phyloP scores from a whole-genome alignment of 805 yeast species.

The Candida golubevii region DNA sequence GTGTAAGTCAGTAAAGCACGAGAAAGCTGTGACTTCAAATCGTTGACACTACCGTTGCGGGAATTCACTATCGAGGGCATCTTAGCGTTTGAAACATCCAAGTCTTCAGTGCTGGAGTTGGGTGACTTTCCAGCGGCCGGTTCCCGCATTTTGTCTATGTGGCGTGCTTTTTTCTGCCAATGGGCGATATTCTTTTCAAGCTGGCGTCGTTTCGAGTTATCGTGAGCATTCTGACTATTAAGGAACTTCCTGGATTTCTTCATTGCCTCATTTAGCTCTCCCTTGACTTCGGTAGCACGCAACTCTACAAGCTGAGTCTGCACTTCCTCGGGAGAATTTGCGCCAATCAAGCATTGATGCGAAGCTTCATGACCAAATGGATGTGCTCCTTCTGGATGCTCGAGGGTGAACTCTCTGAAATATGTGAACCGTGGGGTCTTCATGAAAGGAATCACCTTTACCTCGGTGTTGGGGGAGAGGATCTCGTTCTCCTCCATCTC shows the following conservation, averaged over 20 bases:
- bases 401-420: conserved; percentile 48
- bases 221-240: neutral
- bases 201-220: neutral
- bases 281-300: conserved; percentile 14
- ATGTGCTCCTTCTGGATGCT: conserved; percentile 37
- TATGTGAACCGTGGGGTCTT: conserved; percentile 58
- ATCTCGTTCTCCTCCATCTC: conserved; percentile 57
- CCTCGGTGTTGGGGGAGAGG: conserved; percentile 37
- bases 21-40: conserved; percentile 1
- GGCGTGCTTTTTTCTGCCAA: conserved; percentile 2
- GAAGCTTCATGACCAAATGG: conserved; percentile 62
- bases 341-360: conserved; percentile 62
- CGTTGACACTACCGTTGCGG: conserved; percentile 2
- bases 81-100: neutral
- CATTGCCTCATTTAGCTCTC: conserved; percentile 12
- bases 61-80: neutral
- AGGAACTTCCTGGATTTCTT: conserved; percentile 6
- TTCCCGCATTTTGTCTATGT: conserved; percentile 1
- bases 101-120: neutral
- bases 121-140: neutral
- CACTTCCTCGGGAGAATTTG: conserved; percentile 50
- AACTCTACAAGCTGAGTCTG: conserved; percentile 42
- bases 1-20: conserved; percentile 25
- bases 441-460: conserved; percentile 44
- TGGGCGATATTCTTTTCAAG: neutral